Evolutionary conservation across 1,139 yeast species (phyloP), one percentile per base, ranked within the genome.

Genomic region (Hemisphaericaspora xylofermentans): DNA sequence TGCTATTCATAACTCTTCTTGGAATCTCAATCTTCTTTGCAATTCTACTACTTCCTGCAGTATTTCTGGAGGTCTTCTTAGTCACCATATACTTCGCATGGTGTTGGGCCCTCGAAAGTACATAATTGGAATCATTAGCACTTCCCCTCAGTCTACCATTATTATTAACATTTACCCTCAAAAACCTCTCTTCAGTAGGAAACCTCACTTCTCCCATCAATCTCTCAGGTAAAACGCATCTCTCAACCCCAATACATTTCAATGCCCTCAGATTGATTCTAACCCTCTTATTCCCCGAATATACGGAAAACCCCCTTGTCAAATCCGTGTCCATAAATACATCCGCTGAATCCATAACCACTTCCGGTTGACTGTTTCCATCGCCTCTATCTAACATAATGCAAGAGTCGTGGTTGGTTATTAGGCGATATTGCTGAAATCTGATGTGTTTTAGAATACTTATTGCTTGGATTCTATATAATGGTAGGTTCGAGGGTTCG

Each of bases 291-390:
- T 39, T 36, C 28, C 39, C 33, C 32, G 38, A 27, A 33, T 33
- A 39, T 3, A 42, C 44, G 28, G 42, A 42, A 33, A 42, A 42
- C 14, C 44, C 44, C 33, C 37, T 16, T 9, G 35, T 39, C 13
- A 42, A 36, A 33, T 39, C 33, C 4, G 44, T 42, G 14, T 39
- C 33, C 19, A 38, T 22, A 22, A 42, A 42, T 7, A 42, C 33
- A 16, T 42, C 42, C 6, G 18, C 18, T 5, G 36, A 37, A 9
- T 33, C 33, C 6, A 13, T 29, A 9, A 42, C 25, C 8, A 22
- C 32, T 10, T 27, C 38, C 10, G 35, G 28, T n/a, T 33, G n/a
- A n/a, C n/a, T 31, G 22, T 35, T 22, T 7, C 40, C 40, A 16
- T 29, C 33, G 3, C 44, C 44, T 16, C 34, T 33, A 30, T 42